Evolutionary conservation across 1,284 basidiomycete species (phyloP).

Genomic region (Cutaneotrichosporon cutaneum): DNA sequence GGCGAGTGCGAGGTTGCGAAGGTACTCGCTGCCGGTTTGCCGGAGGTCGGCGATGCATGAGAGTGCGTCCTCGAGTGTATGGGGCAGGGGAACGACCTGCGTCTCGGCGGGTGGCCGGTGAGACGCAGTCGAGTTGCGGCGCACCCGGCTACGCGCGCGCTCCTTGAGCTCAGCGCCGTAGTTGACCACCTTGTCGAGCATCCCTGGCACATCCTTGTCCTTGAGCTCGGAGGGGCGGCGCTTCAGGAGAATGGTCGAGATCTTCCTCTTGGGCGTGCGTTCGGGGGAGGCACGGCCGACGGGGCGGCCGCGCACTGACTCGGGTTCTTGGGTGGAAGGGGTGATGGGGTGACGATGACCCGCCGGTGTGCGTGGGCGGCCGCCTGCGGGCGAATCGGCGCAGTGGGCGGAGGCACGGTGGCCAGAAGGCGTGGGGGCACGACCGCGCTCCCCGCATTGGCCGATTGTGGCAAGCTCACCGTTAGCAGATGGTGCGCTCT

Average conservation of each 20-base stretch:
- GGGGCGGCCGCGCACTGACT: neutral
- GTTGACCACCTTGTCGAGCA: neutral
- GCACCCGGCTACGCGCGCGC: neutral
- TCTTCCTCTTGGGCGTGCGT: neutral
- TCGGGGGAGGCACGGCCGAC: neutral
- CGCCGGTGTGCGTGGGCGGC: neutral
- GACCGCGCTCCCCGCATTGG: neutral
- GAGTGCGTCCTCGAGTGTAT: neutral
- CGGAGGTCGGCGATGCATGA: neutral
- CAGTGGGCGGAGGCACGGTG: neutral
- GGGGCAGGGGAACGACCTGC: neutral
- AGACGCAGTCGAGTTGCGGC: neutral
- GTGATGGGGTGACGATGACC: no score
- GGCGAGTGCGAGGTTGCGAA: neutral
- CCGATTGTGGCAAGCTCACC: neutral
- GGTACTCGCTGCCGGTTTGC: neutral
- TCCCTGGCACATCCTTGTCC: neutral
- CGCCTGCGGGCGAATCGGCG: neutral
- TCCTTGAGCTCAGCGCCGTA: neutral
- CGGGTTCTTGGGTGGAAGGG: neutral
- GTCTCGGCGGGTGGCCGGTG: neutral
- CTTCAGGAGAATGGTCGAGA: neutral
- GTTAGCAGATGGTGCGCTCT: no score
- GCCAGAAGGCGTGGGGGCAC: neutral
- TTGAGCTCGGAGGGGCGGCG: neutral